A percentile compares a stretch with the other conserved stretches of the same genome.
These are phyloP conservation scores for Furcasterigmium furcatum DNA, from an alignment of 2,329 filamentous ascomycete species.

Conservation along the genomic window DNA sequence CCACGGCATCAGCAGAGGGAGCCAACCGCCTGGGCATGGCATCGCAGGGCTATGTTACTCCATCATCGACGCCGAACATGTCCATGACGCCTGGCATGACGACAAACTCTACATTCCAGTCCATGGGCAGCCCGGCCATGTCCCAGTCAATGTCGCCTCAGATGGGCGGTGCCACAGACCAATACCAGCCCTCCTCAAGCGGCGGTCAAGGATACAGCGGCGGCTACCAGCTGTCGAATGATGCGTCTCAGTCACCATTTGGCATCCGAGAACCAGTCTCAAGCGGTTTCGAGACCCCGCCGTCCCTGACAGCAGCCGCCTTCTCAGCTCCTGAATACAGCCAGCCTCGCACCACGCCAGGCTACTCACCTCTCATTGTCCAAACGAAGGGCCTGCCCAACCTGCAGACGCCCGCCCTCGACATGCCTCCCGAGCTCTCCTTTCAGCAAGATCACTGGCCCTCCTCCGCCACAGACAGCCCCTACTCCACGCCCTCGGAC, in stretches of 20 bases:
- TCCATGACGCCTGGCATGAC: constrained; percentile 11
- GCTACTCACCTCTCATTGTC: constrained; percentile 8
- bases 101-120: constrained; percentile 1
- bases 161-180: constrained; percentile 5
- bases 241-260: neutral
- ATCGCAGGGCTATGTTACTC: constrained; percentile 8
- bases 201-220: constrained; percentile 8
- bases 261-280: neutral
- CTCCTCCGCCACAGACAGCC: constrained; percentile 44
- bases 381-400: constrained; percentile 8
- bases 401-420: constrained; percentile 6
- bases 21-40: constrained; percentile 6
- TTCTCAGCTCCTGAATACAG: constrained; percentile 9
- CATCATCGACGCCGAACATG: constrained; percentile 5
- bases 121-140: constrained; percentile 6
- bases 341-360: constrained; percentile 12
- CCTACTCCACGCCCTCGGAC: constrained; percentile 44
- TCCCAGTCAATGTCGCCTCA: constrained; percentile 11
- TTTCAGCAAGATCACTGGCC: constrained; percentile 32
- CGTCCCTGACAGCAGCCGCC: neutral
- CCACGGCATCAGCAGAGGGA: constrained; percentile 10
- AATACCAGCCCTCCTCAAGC: constrained; percentile 8
- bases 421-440: constrained; percentile 10
- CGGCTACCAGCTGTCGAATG: constrained; percentile 8
- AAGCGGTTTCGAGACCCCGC: constrained; percentile 3